These are phyloP conservation scores for Infundibulicybe gibba DNA, from an alignment of 768 basidiomycete genomes.

Conservation along the genomic window DNA sequence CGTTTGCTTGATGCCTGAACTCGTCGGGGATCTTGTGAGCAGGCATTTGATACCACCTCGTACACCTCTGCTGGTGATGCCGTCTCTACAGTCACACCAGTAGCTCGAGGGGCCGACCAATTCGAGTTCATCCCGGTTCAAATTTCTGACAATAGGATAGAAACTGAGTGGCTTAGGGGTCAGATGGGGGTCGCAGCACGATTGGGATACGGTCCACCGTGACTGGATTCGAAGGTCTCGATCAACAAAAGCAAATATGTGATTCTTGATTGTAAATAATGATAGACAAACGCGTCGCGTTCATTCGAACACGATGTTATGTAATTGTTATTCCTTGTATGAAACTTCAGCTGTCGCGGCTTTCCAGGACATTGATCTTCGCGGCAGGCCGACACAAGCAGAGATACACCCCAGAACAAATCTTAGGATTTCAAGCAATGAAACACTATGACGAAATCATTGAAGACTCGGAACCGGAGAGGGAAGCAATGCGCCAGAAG, in stretches of 20 bases:
- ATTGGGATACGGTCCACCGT: too few relatives aligned
- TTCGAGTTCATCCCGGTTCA: conserved; percentile 16
- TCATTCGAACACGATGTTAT: conserved; percentile 14
- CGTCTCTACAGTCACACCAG: conserved; percentile 32
- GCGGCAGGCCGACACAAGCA: too few relatives aligned
- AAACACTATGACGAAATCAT: conserved; percentile 36
- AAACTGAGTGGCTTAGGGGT: not conserved
- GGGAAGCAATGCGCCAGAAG: conserved; percentile 33
- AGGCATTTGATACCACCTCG: conserved; percentile 61
- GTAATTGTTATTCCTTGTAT: conserved; percentile 4
- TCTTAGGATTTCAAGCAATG: conserved; percentile 1
- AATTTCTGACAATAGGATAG: too few relatives aligned
- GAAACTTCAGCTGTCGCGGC: not conserved
- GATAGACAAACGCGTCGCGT: conserved; percentile 44
- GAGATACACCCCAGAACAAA: not conserved
- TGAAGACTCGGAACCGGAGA: conserved; percentile 73
- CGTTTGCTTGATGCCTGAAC: conserved; percentile 49
- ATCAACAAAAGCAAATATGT: too few relatives aligned
- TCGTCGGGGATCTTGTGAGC: conserved; percentile 65
- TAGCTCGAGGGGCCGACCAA: conserved; percentile 19
- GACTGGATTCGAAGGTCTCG: too few relatives aligned
- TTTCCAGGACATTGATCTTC: too few relatives aligned
- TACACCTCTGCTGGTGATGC: conserved; percentile 64
- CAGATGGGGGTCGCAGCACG: not conserved
- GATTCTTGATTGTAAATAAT: too few relatives aligned